A percentile compares a stretch with the other conserved stretches of the same genome.
Conservation (phyloP, 805 yeast genomes). For the Pichia exigua region DNA sequence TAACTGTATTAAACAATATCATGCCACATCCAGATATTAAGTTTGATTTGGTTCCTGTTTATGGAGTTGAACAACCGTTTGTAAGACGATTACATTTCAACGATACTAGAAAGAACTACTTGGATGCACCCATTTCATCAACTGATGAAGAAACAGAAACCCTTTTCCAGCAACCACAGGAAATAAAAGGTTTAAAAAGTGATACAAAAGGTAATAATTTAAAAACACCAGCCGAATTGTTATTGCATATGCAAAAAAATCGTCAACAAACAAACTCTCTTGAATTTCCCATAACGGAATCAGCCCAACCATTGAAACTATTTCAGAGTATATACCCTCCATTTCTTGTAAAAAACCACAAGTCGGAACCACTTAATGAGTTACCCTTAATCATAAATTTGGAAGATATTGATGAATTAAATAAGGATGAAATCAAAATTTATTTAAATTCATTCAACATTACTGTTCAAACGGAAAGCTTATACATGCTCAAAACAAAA, state of each 20-base stretch:
- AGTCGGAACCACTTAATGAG: neutral
- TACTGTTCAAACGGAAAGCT: neutral
- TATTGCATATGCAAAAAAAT: neutral
- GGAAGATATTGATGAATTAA: neutral
- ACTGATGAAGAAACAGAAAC: neutral
- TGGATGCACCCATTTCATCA: neutral
- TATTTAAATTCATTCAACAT: neutral
- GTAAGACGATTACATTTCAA: neutral
- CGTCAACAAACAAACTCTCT: neutral
- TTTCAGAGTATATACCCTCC: neutral
- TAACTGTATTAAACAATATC: neutral
- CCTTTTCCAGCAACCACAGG: neutral
- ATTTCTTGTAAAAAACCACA: neutral
- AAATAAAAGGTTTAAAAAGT: neutral
- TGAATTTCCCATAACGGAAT: neutral
- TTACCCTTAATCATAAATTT: neutral
- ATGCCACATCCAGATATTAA: neutral
- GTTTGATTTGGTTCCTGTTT: neutral
- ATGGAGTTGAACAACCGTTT: neutral
- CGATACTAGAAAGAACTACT: neutral
- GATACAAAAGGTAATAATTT: neutral
- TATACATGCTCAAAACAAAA: neutral
- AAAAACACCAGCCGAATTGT: neutral
- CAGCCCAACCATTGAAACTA: neutral
- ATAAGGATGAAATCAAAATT: neutral